Evolutionary conservation across 768 basidiomycete species (phyloP).

Genomic region (Tulasnella sp.): DNA sequence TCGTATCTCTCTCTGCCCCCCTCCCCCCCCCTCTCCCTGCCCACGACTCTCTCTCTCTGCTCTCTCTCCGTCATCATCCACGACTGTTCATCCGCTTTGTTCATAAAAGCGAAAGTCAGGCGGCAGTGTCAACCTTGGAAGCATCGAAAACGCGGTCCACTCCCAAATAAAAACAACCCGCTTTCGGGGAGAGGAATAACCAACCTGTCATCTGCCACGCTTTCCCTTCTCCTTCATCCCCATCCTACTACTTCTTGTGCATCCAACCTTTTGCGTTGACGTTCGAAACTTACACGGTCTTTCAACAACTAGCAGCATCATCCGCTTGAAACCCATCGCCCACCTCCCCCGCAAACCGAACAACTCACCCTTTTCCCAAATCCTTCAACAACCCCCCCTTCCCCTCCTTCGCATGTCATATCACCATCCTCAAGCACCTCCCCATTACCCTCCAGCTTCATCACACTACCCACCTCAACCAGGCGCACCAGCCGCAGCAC

Average conservation of each 20-base stretch:
- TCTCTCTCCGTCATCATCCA: neutral
- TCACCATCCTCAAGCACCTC: neutral
- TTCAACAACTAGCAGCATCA: neutral
- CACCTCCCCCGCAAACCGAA: neutral
- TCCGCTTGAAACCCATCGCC: neutral
- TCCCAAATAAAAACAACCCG: neutral
- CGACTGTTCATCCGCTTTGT: neutral
- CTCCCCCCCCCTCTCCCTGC: neutral
- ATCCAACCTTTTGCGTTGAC: neutral
- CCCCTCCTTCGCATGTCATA: neutral
- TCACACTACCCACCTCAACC: neutral
- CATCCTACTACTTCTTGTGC: neutral
- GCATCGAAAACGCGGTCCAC: neutral
- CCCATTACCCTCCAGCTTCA: neutral
- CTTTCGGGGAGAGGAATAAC: neutral
- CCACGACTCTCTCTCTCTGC: neutral
- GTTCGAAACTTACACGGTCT: neutral
- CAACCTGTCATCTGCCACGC: neutral
- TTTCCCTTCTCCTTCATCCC: neutral
- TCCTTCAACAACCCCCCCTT: neutral
- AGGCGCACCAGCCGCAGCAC: neutral
- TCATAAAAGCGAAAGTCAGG: neutral
- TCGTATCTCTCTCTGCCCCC: neutral
- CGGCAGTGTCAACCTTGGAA: neutral
- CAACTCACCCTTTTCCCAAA: neutral